A percentile compares a stretch with the other conserved stretches of the same genome.
Conservation (phyloP, 2,329 filamentous ascomycete species). For the Ceratocystis eucalypticola region DNA sequence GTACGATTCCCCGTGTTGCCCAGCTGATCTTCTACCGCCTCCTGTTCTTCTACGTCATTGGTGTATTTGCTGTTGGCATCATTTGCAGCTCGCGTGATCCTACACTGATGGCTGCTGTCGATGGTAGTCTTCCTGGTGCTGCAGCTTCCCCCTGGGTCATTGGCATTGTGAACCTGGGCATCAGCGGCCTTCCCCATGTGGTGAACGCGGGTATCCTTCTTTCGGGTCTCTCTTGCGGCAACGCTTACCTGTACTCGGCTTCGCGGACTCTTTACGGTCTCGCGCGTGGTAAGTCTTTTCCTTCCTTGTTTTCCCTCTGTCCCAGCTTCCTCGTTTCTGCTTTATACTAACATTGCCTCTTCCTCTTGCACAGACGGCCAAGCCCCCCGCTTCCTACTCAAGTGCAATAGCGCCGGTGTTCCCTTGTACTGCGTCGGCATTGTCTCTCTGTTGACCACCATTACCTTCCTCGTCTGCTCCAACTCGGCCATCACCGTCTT, state of each 20-base stretch:
- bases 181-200: conserved; percentile 47
- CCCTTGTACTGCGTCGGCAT: conserved; percentile 44
- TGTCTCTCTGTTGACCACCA: conserved; percentile 39
- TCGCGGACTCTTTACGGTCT: conserved; percentile 39
- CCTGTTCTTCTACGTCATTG: conserved; percentile 56
- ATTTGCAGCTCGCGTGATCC: conserved; percentile 41
- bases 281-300: conserved; percentile 26
- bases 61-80: conserved; percentile 44
- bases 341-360: conserved; percentile 20
- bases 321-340: neutral
- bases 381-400: conserved; percentile 39
- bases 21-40: conserved; percentile 63
- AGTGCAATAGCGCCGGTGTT: conserved; percentile 47
- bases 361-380: conserved; percentile 29
- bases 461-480: conserved; percentile 40
- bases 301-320: neutral
- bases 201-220: conserved; percentile 35
- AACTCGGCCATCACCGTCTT: conserved; percentile 37
- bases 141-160: conserved; percentile 46
- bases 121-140: conserved; percentile 38
- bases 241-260: conserved; percentile 39
- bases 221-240: conserved; percentile 35
- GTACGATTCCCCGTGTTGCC: conserved; percentile 53
- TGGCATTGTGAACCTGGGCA: conserved; percentile 44
- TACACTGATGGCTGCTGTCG: conserved; percentile 32